A percentile compares a stretch with the other conserved stretches of the same genome.
Conservation (phyloP, 345 rosid species). For the Moricandia arvensis region DNA sequence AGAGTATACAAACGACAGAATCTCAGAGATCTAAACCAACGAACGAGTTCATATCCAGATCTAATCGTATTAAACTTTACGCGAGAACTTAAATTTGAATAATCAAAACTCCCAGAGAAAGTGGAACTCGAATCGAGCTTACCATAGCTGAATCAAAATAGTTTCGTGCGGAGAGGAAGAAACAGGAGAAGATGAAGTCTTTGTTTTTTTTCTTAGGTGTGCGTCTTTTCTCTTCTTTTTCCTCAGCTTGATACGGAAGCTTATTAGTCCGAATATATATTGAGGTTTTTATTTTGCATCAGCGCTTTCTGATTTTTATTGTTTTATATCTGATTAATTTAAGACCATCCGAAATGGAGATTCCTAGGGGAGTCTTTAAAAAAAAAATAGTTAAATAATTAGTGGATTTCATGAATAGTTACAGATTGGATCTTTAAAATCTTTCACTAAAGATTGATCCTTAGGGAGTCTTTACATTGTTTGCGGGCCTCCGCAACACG, state of each 20-base stretch:
- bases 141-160: conserved; percentile 34
- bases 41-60: conserved; percentile 22
- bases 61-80: background rate
- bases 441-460: no score
- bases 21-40: conserved; percentile 35
- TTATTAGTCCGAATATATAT: conserved; percentile 13
- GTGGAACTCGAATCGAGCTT: conserved; percentile 32
- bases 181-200: conserved; percentile 11
- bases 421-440: no score
- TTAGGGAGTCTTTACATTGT: no score
- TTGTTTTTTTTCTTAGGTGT: conserved; percentile 16
- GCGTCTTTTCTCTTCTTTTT: conserved; percentile 11
- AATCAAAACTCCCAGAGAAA: conserved; percentile 13
- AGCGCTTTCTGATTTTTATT: background rate
- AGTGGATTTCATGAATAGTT: no score
- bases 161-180: conserved; percentile 9
- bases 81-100: conserved; percentile 3
- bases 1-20: conserved; percentile 27
- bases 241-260: conserved; percentile 27
- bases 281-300: background rate
- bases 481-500: no score
- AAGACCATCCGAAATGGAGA: no score
- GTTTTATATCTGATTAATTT: no score
- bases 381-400: no score
- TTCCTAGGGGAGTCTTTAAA: no score